A percentile compares a stretch with the other conserved stretches of the same genome.
Evolutionary conservation across 176 grass and related monocot genomes (phyloP).

Genomic region (Eremochloa ophiuroides): DNA sequence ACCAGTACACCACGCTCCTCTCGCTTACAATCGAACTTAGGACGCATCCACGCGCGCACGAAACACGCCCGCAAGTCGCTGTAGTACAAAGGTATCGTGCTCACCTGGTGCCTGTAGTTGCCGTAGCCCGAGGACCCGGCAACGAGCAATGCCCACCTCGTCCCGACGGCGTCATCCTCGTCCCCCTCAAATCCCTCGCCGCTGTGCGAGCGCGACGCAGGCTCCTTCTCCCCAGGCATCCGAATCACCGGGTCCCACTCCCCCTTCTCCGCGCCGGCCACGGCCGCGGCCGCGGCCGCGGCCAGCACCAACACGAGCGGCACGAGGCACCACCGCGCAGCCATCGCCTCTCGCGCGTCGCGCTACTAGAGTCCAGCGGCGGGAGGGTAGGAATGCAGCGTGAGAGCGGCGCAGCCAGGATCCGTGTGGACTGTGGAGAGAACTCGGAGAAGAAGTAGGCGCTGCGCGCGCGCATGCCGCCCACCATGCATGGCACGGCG

Average conservation of each 20-base stretch:
- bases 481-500: slow-evolving; percentile 47
- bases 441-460: slow-evolving; percentile 18
- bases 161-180: slow-evolving; percentile 44
- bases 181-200: neutral
- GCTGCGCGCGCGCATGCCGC: slow-evolving; percentile 22
- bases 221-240: slow-evolving; percentile 45
- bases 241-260: slow-evolving; percentile 57
- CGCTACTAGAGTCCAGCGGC: neutral
- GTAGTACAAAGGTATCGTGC: neutral
- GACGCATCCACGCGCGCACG: neutral
- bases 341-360: neutral
- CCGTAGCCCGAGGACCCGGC: slow-evolving; percentile 79
- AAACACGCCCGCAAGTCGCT: neutral
- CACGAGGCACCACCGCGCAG: slow-evolving; percentile 13
- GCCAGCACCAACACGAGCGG: slow-evolving; percentile 24
- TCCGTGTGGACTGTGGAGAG: neutral
- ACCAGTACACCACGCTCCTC: neutral
- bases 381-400: neutral
- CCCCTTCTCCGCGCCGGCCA: slow-evolving; percentile 17
- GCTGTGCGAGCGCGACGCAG: neutral
- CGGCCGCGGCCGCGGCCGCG: slow-evolving; percentile 19
- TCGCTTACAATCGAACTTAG: neutral
- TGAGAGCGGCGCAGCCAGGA: slow-evolving; percentile 8
- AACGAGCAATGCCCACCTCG: slow-evolving; percentile 91
- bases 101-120: slow-evolving; percentile 92